Evolutionary conservation across 2,329 filamentous ascomycete species (phyloP), one percentile per base, ranked within the genome.

Genomic region (Ophiostoma quercus): DNA sequence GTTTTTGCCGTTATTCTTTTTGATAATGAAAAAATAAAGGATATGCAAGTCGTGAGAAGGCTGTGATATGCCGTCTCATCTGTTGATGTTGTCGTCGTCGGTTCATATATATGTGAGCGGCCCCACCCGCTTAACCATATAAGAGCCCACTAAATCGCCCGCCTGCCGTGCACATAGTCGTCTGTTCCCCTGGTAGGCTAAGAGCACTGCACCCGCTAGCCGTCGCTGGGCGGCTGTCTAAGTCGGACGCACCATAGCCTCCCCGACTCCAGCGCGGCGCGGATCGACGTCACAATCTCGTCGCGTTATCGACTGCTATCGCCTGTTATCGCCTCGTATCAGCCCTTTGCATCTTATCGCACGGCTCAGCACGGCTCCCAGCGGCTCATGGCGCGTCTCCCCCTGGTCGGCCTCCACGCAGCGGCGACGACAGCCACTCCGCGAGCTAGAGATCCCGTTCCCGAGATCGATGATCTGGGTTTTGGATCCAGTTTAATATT

Each of bases 361-460:
- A 19, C 62, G 62, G 62, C 34, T 65, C 32, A 37, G 16, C 32
- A 65, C 62, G 62, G 62, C 62, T 65, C 16, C 16, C 62, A 16
- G 32, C 62, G 62, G 62, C 32, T 65, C 34, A 39, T 65, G 7
- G 6, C 19, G 34, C 62, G 11, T 34, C 16, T 32, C 16, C 62
- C 19, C 62, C 62, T 65, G 60, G 16, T 22, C 32, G 19, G 6
- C 16, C 32, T 5, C 62, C 9, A 39, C 32, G 32, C 32, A 39
- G 62, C 57, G 57, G 57, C 57, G 57, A 32, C 57, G 57, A 62
- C 25, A 62, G 57, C 25, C 57, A 62, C 57, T 62, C 57, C 57
- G 57, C 25, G 57, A 62, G 57, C 57, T 62, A n/a, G 25, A 34
- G 57, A 32, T 62, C 57, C 57, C 57, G 25, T 34, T 60, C 57